Conservation (phyloP, 306 rosid genomes). For the Rosa persica region DNA sequence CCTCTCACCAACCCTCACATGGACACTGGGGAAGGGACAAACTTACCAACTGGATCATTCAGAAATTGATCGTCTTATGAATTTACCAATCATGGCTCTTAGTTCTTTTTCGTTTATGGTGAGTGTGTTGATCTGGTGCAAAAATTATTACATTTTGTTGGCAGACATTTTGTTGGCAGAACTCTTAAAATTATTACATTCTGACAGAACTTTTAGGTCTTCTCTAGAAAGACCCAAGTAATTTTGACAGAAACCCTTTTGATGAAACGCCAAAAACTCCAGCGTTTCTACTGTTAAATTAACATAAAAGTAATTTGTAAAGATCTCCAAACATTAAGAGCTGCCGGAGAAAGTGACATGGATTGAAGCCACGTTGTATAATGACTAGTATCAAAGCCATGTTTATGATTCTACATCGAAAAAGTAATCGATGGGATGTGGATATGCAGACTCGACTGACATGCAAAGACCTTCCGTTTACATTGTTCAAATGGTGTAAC, state of each 20-base stretch:
- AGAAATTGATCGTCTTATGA: constrained; percentile 11
- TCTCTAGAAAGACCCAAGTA: neutral
- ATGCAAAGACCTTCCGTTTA: too few species aligned
- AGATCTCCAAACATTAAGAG: neutral
- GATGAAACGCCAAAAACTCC: neutral
- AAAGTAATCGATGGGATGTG: too few species aligned
- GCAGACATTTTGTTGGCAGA: neutral
- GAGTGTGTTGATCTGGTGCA: neutral
- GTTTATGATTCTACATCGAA: too few species aligned
- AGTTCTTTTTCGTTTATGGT: neutral
- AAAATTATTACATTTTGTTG: neutral
- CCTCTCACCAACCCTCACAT: constrained; percentile 79
- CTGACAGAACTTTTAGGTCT: neutral
- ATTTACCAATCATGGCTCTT: neutral
- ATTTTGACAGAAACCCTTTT: neutral
- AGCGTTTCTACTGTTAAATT: neutral
- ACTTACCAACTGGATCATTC: constrained; percentile 47
- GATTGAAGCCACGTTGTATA: neutral
- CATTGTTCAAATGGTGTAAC: too few species aligned
- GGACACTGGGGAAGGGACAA: constrained; percentile 46
- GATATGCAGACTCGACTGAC: too few species aligned
- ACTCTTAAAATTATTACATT: neutral
- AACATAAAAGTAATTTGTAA: neutral
- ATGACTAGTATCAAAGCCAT: too few species aligned
- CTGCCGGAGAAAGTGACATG: neutral